phyloP scores from a whole-genome alignment of 202 grass and related monocot genomes.

The Elaeis oleifera region DNA sequence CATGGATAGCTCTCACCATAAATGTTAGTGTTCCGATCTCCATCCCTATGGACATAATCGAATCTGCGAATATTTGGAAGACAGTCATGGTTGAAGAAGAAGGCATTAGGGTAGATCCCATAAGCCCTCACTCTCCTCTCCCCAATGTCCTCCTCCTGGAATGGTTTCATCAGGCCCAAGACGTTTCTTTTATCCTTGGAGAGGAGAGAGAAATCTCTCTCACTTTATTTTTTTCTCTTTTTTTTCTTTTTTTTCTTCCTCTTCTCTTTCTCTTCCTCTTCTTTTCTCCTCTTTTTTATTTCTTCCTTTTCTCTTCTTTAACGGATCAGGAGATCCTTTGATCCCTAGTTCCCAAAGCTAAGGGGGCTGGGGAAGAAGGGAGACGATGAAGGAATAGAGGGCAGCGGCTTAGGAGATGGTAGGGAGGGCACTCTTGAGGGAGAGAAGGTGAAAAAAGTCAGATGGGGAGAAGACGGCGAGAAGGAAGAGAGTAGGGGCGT shows the following conservation, averaged over 20 bases:
- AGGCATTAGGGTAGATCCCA: constrained; percentile 51
- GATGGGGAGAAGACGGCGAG: constrained; percentile 36
- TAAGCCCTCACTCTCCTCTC: constrained; percentile 47
- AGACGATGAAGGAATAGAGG: constrained; percentile 38
- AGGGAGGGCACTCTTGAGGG: constrained; percentile 37
- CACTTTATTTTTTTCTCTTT: too few relatives aligned
- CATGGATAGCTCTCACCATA: constrained; percentile 59
- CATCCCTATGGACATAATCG: constrained; percentile 52
- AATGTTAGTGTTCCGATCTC: constrained; percentile 60
- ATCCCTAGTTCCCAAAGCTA: too few relatives aligned
- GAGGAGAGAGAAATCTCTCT: constrained; percentile 23
- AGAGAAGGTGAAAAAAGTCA: constrained; percentile 26
- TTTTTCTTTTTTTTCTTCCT: too few relatives aligned
- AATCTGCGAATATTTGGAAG: constrained; percentile 77
- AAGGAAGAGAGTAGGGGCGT: constrained; percentile 36
- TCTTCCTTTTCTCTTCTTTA: too few relatives aligned
- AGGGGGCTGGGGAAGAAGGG: constrained; percentile 16
- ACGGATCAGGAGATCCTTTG: too few relatives aligned
- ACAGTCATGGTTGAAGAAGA: constrained; percentile 81
- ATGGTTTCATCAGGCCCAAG: constrained; percentile 77
- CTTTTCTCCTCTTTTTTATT: too few relatives aligned
- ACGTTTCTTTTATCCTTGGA: constrained; percentile 63
- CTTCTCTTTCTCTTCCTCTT: too few relatives aligned
- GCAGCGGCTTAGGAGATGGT: constrained; percentile 10
- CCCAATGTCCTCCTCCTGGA: constrained; percentile 13